Percentiles rank a stretch among this genome's conserved stretches.
Conservation (phyloP, 2,329 filamentous ascomycete genomes). For the Colletotrichum gloeosporioides region DNA sequence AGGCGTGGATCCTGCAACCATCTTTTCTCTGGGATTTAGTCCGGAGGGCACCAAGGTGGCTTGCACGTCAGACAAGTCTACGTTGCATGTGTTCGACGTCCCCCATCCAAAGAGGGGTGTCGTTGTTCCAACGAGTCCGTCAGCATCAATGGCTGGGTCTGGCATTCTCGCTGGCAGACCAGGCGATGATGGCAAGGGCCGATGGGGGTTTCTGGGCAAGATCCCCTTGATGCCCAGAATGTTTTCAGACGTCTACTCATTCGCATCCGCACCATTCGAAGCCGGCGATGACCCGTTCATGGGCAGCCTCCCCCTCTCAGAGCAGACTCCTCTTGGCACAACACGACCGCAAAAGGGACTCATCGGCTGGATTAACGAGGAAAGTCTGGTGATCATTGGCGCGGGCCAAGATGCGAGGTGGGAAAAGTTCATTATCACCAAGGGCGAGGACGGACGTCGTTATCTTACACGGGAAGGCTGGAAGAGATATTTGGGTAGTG, state of each 20-base stretch:
- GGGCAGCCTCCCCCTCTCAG: conserved; percentile 47
- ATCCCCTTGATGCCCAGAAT: conserved; percentile 85
- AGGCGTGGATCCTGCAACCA: conserved; percentile 85
- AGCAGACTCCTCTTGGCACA: conserved; percentile 53
- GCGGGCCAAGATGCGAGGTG: conserved; percentile 82
- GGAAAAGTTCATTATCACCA: conserved; percentile 83
- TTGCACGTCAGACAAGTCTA: conserved; percentile 96
- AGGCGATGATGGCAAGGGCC: conserved; percentile 63
- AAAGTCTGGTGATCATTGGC: conserved; percentile 76
- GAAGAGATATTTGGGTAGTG: conserved; percentile 73
- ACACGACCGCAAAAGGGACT: conserved; percentile 77
- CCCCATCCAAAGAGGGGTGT: conserved; percentile 57
- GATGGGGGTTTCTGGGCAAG: conserved; percentile 86
- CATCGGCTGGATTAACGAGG: conserved; percentile 82
- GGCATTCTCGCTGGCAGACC: conserved; percentile 30
- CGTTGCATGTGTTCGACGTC: conserved; percentile 91
- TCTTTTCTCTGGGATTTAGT: conserved; percentile 89
- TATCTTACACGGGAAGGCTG: conserved; percentile 76
- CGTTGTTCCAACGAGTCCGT: conserved; percentile 19
- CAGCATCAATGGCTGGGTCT: conserved; percentile 25
- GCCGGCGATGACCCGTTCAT: conserved; percentile 74
- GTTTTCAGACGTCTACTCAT: conserved; percentile 90
- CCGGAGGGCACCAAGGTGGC: conserved; percentile 81
- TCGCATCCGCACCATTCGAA: conserved; percentile 81
- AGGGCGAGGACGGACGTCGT: conserved; percentile 71